Evolutionary conservation across 1,284 basidiomycete genomes (phyloP), one percentile per base, ranked within the genome.

Genomic region (Singerocomus rubriflavus): DNA sequence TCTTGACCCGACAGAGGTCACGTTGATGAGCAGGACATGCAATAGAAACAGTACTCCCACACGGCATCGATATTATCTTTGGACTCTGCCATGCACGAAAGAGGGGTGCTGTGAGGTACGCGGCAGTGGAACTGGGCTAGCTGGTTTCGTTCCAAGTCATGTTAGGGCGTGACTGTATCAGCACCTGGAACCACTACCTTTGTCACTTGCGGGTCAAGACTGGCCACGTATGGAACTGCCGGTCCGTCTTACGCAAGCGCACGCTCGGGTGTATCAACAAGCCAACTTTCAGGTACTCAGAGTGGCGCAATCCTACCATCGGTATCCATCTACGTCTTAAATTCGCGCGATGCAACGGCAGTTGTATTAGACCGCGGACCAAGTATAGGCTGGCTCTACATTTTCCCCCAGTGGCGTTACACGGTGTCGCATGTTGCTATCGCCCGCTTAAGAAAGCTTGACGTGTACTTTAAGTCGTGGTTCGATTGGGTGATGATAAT

Each of bases 21-120:
- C 9, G 14, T 26, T 30, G 33, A 36, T 14, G 34, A 35, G 17
- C 27, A 34, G 37, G 16, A 35, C n/a, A 21, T 35, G 31, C 35
- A 51, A 30, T 7, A 14, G 53, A 46, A 53, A 45, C 16, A 6
- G 14, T 41, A 21, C 21, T 21, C 37, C 31, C 47, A 32, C 42
- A 50, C 30, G 40, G n/a, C 36, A 30, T 30, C 40, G 6, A n/a
- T 39, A 27, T 25, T 32, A 17, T 31, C 36, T 55, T 35, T 6
- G 21, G 26, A 29, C 27, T 13, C 21, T 17, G 39, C n/a, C 54
- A 38, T 48, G 44, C 44, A 41, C n/a, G 35, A 5, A 21, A 32
- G 40, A 49, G 41, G 44, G 29, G 36, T 13, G 13, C 29, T 41
- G 17, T 5, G 33, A 35, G 33, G 27, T 14, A 53, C 17, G 14